These are phyloP conservation scores for Corchorus olitorius DNA, from an alignment of 345 rosid genomes.

Conservation along the genomic window DNA sequence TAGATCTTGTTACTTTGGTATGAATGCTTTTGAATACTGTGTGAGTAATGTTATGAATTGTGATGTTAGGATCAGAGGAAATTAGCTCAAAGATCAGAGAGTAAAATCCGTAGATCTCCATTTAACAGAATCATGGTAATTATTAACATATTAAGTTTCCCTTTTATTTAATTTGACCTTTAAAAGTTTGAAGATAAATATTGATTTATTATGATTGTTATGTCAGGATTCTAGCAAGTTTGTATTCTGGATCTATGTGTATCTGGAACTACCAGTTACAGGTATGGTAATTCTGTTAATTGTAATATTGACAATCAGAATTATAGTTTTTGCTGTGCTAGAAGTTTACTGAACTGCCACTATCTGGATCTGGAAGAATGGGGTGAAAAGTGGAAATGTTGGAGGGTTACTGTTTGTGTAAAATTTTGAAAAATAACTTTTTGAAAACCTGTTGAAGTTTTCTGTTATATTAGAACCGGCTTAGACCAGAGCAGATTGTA, in stretches of 20 bases:
- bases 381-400: not conserved
- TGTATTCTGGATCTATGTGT: slow-evolving; percentile 68
- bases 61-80: too few species aligned
- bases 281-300: slow-evolving; percentile 45
- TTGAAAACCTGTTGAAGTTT: not conserved
- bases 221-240: slow-evolving; percentile 68
- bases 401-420: not conserved
- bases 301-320: not conserved
- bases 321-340: not conserved
- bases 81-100: slow-evolving; percentile 54
- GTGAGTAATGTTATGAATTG: slow-evolving; percentile 18
- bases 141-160: slow-evolving; percentile 1
- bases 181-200: not conserved
- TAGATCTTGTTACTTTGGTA: not conserved
- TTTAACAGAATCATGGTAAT: slow-evolving; percentile 74
- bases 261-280: slow-evolving; percentile 87
- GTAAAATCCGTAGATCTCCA: slow-evolving; percentile 76
- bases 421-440: not conserved
- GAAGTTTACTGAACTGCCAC: not conserved
- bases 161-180: slow-evolving; percentile 7
- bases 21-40: slow-evolving; percentile 12
- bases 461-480: too few species aligned
- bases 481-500: too few species aligned
- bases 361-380: slow-evolving; percentile 6
- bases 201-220: not conserved